Conservation (phyloP, 257 asterid species). For the Petunia secreta region DNA sequence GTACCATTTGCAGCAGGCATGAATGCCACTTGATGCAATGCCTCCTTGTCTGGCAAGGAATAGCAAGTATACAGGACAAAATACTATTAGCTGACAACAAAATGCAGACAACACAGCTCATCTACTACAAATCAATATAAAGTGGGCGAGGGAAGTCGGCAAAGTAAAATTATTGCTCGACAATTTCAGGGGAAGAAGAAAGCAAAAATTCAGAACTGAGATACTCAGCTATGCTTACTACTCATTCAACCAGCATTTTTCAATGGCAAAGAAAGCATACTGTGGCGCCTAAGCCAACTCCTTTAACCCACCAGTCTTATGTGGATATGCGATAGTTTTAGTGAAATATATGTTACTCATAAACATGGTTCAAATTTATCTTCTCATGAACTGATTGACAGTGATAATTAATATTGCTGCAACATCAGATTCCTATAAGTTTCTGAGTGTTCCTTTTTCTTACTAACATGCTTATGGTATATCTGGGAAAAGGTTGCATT, state of each 20-base stretch:
- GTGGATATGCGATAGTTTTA: not conserved
- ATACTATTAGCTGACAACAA: not conserved
- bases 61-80: conserved; percentile 30
- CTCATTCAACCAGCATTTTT: conserved; percentile 1
- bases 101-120: conserved; percentile 13
- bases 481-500: too few species aligned
- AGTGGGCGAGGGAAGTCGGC: not conserved
- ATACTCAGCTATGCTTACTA: not conserved
- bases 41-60: conserved; percentile 57
- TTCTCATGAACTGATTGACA: not conserved
- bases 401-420: too few species aligned
- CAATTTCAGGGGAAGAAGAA: conserved; percentile 4
- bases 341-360: not conserved
- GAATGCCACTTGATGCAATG: conserved; percentile 82
- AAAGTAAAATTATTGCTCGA: too few species aligned
- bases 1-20: conserved; percentile 97
- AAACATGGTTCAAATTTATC: conserved; percentile 7
- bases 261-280: not conserved
- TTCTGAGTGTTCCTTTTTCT: too few species aligned
- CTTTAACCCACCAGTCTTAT: not conserved
- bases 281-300: not conserved
- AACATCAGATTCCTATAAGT: too few species aligned
- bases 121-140: conserved; percentile 21
- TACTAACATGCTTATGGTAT: too few species aligned
- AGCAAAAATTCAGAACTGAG: not conserved